These are phyloP conservation scores for Fusarium aywerte DNA, from an alignment of 2,329 filamentous ascomycete genomes.

Conservation along the genomic window DNA sequence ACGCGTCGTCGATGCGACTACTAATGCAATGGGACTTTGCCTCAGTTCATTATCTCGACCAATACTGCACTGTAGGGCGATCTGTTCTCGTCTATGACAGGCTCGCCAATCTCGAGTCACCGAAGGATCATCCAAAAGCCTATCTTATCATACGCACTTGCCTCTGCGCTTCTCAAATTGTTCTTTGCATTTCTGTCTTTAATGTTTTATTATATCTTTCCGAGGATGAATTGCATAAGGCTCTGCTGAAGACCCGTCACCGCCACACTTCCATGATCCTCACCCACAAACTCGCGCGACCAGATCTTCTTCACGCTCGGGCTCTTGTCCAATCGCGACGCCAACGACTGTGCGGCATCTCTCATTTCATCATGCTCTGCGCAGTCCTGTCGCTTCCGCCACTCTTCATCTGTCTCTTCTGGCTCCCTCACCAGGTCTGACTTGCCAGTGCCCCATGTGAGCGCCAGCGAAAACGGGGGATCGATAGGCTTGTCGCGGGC, in stretches of 20 bases:
- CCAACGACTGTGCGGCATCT: slow-evolving; percentile 31
- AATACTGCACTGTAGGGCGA: neutral
- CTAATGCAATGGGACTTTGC: rapidly evolving
- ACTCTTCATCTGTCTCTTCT: slow-evolving; percentile 48
- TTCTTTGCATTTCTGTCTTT: neutral
- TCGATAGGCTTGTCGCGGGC: slow-evolving; percentile 9
- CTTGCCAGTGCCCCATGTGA: slow-evolving; percentile 49
- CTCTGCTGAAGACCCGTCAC: slow-evolving; percentile 40
- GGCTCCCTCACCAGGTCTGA: slow-evolving; percentile 44
- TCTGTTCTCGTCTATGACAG: too few species aligned
- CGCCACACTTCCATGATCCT: slow-evolving; percentile 44
- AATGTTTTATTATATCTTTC: slow-evolving; percentile 4
- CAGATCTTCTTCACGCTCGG: slow-evolving; percentile 35
- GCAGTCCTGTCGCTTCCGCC: slow-evolving; percentile 42
- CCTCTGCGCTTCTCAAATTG: neutral
- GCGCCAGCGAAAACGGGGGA: slow-evolving; percentile 48
- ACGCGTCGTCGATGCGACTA: neutral
- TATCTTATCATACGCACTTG: too few species aligned
- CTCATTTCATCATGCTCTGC: slow-evolving; percentile 44
- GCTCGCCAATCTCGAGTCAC: too few species aligned
- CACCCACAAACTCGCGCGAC: slow-evolving; percentile 42
- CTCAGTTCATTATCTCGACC: neutral
- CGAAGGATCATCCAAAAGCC: too few species aligned
- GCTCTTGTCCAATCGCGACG: slow-evolving; percentile 29
- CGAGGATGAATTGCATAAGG: slow-evolving; percentile 38